Percentiles rank a stretch among this genome's conserved stretches.
Conservation (phyloP, 2,329 filamentous ascomycete genomes). For the Xylariaceae sp. region DNA sequence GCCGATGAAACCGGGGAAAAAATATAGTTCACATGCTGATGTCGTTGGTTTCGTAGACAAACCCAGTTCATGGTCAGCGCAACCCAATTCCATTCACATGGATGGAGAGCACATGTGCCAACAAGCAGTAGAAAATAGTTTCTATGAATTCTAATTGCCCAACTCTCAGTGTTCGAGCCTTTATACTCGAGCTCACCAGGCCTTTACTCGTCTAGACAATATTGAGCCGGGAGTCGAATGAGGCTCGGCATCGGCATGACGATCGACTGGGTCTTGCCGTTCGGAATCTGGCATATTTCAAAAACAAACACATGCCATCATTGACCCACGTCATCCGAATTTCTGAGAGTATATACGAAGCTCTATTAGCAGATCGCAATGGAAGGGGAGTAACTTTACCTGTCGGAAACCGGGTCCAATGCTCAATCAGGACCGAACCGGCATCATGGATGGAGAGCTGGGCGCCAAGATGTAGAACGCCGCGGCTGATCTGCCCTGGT, state of each 20-base stretch:
- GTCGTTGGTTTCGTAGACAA: neutral
- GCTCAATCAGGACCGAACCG: constrained; percentile 1
- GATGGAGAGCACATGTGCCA: neutral
- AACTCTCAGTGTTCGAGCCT: constrained; percentile 9
- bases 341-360: constrained; percentile 3
- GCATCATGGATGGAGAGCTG: neutral
- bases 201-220: neutral
- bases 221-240: neutral
- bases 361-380: constrained; percentile 8
- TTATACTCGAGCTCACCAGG: neutral
- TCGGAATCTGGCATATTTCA: neutral
- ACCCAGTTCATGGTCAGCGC: neutral
- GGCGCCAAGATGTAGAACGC: constrained; percentile 3
- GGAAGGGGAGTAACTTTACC: constrained; percentile 17
- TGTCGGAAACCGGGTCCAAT: constrained; percentile 8
- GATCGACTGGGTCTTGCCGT: neutral
- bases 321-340: neutral
- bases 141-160: constrained; percentile 1
- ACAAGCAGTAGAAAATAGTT: neutral
- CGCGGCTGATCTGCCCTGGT: constrained; percentile 9
- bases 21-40: neutral
- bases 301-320: neutral
- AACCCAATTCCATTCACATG: neutral
- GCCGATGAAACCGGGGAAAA: constrained; percentile 8
- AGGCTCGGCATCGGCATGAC: neutral